Evolutionary conservation across 352 stramenopile species (phyloP).

Genomic region (Lagenidium sp.): DNA sequence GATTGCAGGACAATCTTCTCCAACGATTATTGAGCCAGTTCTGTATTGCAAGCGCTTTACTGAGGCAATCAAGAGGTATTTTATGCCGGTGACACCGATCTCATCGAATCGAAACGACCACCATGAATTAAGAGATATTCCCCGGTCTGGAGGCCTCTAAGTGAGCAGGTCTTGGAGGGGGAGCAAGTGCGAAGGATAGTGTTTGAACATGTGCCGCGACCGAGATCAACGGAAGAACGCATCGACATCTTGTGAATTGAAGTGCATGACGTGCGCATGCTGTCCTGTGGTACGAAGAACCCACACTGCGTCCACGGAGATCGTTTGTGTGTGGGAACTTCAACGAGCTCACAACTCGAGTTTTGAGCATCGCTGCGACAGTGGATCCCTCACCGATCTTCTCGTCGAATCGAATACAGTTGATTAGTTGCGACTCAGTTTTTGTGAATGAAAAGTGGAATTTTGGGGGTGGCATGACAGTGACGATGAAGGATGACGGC

Average conservation of each 20-base stretch:
- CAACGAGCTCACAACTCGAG: no score
- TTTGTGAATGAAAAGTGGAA: constrained; percentile 34
- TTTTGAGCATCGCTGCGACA: no score
- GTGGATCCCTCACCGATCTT: no score
- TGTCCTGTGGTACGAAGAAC: no score
- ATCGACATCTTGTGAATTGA: constrained; percentile 50
- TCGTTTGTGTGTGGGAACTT: no score
- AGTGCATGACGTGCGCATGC: constrained; percentile 44
- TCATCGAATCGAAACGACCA: constrained; percentile 28
- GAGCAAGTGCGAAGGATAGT: constrained; percentile 27
- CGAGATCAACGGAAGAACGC: constrained; percentile 41
- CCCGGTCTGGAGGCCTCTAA: no score
- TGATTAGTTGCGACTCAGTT: no score
- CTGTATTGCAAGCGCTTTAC: constrained; percentile 95
- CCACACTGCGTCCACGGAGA: no score
- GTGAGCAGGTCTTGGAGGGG: constrained; percentile 1
- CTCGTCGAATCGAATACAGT: no score
- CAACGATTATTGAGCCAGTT: constrained; percentile 96
- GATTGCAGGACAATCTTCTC: constrained; percentile 96
- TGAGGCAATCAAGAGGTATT: constrained; percentile 94
- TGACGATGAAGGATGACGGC: constrained; percentile 21
- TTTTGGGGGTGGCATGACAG: constrained; percentile 31
- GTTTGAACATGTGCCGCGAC: constrained; percentile 46
- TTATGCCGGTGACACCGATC: constrained; percentile 93
- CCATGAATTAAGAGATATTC: no score